phyloP scores from a whole-genome alignment of 1,284 basidiomycete species.

The Papiliotrema laurentii region DNA sequence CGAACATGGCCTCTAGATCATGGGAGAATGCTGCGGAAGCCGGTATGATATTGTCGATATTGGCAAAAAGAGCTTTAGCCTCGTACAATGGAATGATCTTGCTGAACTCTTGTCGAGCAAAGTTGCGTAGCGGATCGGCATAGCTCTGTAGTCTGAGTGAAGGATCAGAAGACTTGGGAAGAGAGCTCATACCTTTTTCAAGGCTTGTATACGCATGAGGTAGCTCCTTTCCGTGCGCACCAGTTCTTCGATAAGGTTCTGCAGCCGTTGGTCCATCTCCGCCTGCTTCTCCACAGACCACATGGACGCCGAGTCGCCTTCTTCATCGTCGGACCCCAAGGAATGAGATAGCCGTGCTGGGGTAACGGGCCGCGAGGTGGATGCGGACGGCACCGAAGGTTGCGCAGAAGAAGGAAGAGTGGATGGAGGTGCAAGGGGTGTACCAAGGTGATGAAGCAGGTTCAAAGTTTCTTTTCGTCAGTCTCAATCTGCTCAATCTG shows the following conservation, averaged over 20 bases:
- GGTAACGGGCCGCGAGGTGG: constrained; percentile 13
- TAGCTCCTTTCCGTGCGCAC: constrained; percentile 46
- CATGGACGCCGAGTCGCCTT: constrained; percentile 7
- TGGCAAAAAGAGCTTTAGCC: constrained; percentile 88
- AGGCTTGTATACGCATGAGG: constrained; percentile 34
- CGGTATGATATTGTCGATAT: constrained; percentile 81
- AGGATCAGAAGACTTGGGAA: neutral
- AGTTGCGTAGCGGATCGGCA: constrained; percentile 81
- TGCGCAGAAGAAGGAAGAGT: no score
- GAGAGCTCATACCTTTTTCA: constrained; percentile 34
- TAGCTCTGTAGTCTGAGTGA: constrained; percentile 56
- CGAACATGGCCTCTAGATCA: constrained; percentile 72
- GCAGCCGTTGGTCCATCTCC: constrained; percentile 29
- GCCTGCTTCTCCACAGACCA: constrained; percentile 27
- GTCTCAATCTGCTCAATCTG: constrained; percentile 2
- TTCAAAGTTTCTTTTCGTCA: constrained; percentile 32
- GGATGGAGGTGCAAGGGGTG: constrained; percentile 28
- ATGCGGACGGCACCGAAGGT: constrained; percentile 11
- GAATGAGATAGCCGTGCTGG: constrained; percentile 13
- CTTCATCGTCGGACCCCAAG: constrained; percentile 7
- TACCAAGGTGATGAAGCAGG: constrained; percentile 36
- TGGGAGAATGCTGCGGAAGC: constrained; percentile 80
- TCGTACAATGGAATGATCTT: constrained; percentile 84
- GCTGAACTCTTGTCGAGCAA: constrained; percentile 75
- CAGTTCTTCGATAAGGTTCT: constrained; percentile 40